These are phyloP conservation scores for Tolypocladium inflatum DNA, from an alignment of 2,329 filamentous ascomycete genomes.

Conservation along the genomic window DNA sequence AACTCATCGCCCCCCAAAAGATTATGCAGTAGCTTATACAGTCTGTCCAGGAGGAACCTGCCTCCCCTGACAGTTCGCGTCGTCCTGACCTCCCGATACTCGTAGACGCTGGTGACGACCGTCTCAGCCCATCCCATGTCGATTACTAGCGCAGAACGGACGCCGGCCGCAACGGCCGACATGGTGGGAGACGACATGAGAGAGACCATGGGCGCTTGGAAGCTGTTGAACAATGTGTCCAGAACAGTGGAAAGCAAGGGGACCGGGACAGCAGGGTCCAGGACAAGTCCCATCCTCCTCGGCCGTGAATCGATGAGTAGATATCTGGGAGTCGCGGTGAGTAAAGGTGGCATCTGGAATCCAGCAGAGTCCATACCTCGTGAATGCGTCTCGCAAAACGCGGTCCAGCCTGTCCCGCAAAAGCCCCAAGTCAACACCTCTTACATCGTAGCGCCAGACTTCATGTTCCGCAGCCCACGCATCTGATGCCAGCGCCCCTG, in stretches of 20 bases:
- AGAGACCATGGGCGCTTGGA: slow-evolving; percentile 72
- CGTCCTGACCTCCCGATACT: slow-evolving; percentile 73
- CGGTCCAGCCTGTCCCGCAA: slow-evolving; percentile 83
- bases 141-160: slow-evolving; percentile 77
- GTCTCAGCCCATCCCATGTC: slow-evolving; percentile 94
- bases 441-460: slow-evolving; percentile 71
- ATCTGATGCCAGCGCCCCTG: slow-evolving; percentile 32
- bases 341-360: not conserved
- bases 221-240: slow-evolving; percentile 70
- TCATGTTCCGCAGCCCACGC: slow-evolving; percentile 58
- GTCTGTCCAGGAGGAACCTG: slow-evolving; percentile 59
- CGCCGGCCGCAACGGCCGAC: slow-evolving; percentile 65
- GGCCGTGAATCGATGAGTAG: slow-evolving; percentile 66
- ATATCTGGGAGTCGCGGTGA: slow-evolving; percentile 33
- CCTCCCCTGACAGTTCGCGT: slow-evolving; percentile 66
- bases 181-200: slow-evolving; percentile 71
- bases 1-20: slow-evolving; percentile 19
- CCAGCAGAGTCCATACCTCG: slow-evolving; percentile 43
- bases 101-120: slow-evolving; percentile 74
- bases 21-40: slow-evolving; percentile 50
- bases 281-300: slow-evolving; percentile 61
- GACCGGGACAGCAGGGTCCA: slow-evolving; percentile 70
- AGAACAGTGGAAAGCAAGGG: slow-evolving; percentile 68
- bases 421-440: slow-evolving; percentile 64
- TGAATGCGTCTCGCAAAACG: slow-evolving; percentile 70